Conservation (phyloP, 169 alveolate genomes). For the Eimeria sp. region DNA sequence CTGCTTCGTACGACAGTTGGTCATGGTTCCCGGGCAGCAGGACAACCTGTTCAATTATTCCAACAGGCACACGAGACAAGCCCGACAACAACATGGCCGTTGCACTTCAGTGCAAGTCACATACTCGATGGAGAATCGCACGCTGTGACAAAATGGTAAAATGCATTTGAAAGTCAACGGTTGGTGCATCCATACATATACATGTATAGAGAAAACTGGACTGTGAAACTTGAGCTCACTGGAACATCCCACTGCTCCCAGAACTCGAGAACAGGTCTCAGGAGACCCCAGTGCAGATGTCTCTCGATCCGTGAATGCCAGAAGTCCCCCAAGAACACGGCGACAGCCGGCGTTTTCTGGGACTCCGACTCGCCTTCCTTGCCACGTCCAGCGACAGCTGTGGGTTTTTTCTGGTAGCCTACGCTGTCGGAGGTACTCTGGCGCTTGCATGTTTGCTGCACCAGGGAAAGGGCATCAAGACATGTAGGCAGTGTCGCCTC, state of each 20-base stretch:
- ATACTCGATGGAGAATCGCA: not conserved
- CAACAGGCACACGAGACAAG: not conserved
- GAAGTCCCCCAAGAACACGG: conserved; percentile 67
- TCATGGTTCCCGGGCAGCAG: conserved; percentile 72
- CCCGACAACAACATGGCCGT: not conserved
- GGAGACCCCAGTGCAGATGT: conserved; percentile 73
- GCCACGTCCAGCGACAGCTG: not conserved
- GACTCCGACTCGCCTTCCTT: not conserved
- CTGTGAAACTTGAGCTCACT: conserved; percentile 37
- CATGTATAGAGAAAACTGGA: not conserved
- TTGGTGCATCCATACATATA: too few species aligned
- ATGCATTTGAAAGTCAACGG: too few species aligned
- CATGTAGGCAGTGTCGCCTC: conserved; percentile 67
- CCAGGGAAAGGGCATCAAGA: conserved; percentile 62
- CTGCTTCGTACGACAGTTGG: conserved; percentile 51
- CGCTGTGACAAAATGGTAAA: not conserved
- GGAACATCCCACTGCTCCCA: conserved; percentile 74
- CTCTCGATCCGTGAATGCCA: conserved; percentile 72
- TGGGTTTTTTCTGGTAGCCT: not conserved
- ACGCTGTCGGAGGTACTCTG: not conserved
- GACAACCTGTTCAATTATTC: conserved; percentile 10
- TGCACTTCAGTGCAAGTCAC: not conserved
- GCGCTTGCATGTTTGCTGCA: conserved; percentile 67
- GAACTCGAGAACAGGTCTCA: conserved; percentile 63
- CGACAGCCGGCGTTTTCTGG: conserved; percentile 45